A percentile compares a stretch with the other conserved stretches of the same genome.
These are phyloP conservation scores for Triticum monococcum DNA, from an alignment of 176 grass and related monocot genomes.

Conservation along the genomic window DNA sequence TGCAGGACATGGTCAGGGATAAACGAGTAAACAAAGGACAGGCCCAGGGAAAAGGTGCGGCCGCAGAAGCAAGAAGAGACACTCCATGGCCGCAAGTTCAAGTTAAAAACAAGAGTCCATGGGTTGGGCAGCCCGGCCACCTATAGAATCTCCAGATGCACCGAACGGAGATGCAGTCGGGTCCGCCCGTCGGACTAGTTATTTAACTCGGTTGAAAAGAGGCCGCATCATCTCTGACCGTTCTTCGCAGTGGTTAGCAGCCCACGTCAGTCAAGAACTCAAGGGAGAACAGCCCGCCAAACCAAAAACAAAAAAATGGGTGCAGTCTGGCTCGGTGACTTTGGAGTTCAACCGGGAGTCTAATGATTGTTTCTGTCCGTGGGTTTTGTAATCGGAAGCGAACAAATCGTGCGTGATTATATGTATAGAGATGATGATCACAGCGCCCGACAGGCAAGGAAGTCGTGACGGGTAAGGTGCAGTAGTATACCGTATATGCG, in stretches of 20 bases:
- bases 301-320: too few species aligned
- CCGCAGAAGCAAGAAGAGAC: not conserved
- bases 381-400: not conserved
- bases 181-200: constrained; percentile 8
- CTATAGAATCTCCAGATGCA: constrained; percentile 10
- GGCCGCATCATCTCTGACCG: not conserved
- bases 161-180: constrained; percentile 20
- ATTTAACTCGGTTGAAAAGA: not conserved
- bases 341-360: not conserved
- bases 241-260: not conserved
- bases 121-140: constrained; percentile 12
- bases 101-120: not conserved
- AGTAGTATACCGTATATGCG: not conserved
- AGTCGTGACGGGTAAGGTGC: not conserved
- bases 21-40: not conserved
- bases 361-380: not conserved
- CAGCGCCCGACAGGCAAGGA: not conserved
- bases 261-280: not conserved
- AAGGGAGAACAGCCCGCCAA: too few species aligned
- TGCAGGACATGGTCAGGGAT: not conserved
- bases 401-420: not conserved
- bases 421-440: not conserved
- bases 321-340: not conserved
- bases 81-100: not conserved
- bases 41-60: not conserved